Evolutionary conservation across 1,284 basidiomycete genomes (phyloP).

Genomic region (Leccinum griseonigrum): DNA sequence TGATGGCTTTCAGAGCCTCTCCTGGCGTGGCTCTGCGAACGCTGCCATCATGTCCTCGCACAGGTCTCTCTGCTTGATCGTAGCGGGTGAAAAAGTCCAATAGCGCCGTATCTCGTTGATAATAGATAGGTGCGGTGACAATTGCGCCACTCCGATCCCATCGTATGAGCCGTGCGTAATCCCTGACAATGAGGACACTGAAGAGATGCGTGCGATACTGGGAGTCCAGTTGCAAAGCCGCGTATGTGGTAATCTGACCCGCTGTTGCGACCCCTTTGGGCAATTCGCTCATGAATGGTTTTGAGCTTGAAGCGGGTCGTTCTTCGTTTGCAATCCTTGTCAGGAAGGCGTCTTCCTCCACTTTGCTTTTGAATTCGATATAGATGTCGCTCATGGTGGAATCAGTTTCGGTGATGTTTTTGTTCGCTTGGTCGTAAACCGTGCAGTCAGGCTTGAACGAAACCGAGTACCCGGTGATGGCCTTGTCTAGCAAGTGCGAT

Average conservation of each 20-base stretch:
- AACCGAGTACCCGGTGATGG: not conserved
- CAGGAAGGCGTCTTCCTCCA: not conserved
- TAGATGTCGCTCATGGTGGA: not conserved
- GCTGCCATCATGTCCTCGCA: not conserved
- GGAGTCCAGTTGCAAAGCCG: not conserved
- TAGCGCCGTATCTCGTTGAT: not conserved
- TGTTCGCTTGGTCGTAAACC: not conserved
- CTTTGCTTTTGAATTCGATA: not conserved
- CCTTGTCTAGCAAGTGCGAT: not conserved
- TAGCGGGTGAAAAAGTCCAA: not conserved
- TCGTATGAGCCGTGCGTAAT: not conserved
- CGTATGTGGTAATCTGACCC: not conserved
- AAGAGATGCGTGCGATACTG: not conserved
- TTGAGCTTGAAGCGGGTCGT: not conserved
- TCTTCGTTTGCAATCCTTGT: not conserved
- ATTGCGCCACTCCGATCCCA: not conserved
- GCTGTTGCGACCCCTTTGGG: not conserved
- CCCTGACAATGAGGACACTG: not conserved
- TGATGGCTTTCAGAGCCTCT: not conserved
- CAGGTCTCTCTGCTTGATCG: not conserved
- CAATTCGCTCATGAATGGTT: not conserved
- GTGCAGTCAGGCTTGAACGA: not conserved
- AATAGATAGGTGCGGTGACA: not conserved
- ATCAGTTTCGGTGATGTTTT: not conserved
- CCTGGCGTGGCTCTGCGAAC: not conserved